Evolutionary conservation across 768 basidiomycete species (phyloP).

Genomic region (Hygrocybe coccinea): DNA sequence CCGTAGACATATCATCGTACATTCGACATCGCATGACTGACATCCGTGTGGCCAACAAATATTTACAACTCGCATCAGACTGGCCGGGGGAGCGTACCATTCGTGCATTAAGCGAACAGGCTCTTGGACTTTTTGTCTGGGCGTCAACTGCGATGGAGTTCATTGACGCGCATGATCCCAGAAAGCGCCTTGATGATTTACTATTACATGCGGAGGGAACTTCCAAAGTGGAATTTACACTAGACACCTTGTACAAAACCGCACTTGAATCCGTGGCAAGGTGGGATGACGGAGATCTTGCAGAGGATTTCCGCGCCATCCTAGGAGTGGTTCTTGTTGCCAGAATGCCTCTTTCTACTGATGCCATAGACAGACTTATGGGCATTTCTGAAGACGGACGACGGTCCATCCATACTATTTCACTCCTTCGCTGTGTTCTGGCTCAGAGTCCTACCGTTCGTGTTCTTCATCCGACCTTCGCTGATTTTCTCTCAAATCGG

Average conservation of each 20-base stretch:
- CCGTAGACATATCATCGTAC: slow-evolving; percentile 7
- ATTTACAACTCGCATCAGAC: not conserved
- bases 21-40: not conserved
- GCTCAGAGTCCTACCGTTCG: slow-evolving; percentile 1
- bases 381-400: too few relatives aligned
- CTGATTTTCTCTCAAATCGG: slow-evolving; percentile 7
- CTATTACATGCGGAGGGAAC: not conserved
- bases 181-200: not conserved
- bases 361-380: not conserved
- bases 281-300: not conserved
- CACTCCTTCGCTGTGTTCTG: slow-evolving; percentile 7
- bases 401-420: slow-evolving; percentile 2
- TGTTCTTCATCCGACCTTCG: slow-evolving; percentile 12
- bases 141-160: slow-evolving; percentile 1
- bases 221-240: not conserved
- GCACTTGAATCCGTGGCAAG: not conserved
- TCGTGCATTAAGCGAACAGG: not conserved
- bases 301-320: not conserved
- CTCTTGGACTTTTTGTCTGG: slow-evolving; percentile 13
- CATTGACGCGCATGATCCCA: not conserved
- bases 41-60: not conserved
- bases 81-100: slow-evolving; percentile 17
- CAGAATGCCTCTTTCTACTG: not conserved
- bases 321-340: not conserved
- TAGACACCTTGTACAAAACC: not conserved